Evolutionary conservation across 2,329 filamentous ascomycete genomes (phyloP).

Genomic region (Albophoma yamanashiensis): DNA sequence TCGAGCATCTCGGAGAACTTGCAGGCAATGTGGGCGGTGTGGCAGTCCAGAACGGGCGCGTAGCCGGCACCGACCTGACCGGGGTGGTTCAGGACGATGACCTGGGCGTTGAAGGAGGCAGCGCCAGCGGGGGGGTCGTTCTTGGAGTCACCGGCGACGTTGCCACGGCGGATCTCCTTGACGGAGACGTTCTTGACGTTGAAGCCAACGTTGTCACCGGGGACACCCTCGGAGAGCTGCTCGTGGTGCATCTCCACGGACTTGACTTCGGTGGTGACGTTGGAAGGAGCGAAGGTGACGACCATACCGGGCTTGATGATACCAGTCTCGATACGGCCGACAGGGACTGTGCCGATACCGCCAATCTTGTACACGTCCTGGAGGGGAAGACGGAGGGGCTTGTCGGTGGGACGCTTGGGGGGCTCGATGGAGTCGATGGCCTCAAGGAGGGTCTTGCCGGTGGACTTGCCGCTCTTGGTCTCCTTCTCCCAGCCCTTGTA

Average conservation of each 20-base stretch:
- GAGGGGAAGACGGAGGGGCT: conserved; percentile 99
- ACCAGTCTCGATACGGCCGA: conserved; percentile 99
- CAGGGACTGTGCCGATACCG: conserved; percentile 98
- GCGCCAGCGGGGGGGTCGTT: conserved; percentile 87
- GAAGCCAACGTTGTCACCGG: conserved; percentile 99
- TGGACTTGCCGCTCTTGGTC: conserved; percentile 71
- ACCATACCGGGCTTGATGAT: conserved; percentile 84
- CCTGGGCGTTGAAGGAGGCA: conserved; percentile 97
- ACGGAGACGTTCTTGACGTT: conserved; percentile 99
- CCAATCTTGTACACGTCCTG: conserved; percentile 99
- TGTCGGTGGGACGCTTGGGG: conserved; percentile 89
- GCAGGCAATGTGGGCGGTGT: conserved; percentile 99
- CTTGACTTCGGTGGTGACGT: conserved; percentile 99
- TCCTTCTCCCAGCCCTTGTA: conserved; percentile 99
- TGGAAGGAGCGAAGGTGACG: conserved; percentile 96
- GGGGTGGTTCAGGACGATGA: conserved; percentile 99
- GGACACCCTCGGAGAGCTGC: conserved; percentile 88
- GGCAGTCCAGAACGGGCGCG: conserved; percentile 98
- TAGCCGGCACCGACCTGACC: conserved; percentile 99
- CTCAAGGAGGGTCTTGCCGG: conserved; percentile 97
- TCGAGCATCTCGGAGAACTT: conserved; percentile 98
- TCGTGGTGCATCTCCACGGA: conserved; percentile 99
- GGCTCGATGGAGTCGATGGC: conserved; percentile 95
- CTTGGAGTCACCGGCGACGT: conserved; percentile 99
- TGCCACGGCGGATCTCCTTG: conserved; percentile 99